A percentile compares a stretch with the other conserved stretches of the same genome.
These are phyloP conservation scores for Rhypophila decipiens DNA, from an alignment of 495 filamentous ascomycete species.

Conservation along the genomic window DNA sequence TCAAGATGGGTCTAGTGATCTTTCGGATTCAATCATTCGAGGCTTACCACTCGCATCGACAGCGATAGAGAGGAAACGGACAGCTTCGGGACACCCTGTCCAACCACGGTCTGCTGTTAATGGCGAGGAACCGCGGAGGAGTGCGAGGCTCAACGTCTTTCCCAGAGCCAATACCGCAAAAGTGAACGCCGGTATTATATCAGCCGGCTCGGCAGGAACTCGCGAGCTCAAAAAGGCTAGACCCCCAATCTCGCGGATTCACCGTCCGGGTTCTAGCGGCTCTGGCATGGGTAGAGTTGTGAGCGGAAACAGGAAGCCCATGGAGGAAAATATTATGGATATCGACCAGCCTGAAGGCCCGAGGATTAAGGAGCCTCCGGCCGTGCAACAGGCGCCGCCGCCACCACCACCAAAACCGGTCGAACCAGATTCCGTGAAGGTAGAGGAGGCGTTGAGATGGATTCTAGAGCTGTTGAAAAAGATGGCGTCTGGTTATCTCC, in stretches of 20 bases:
- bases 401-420: slow-evolving; percentile 36
- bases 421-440: slow-evolving; percentile 46
- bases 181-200: slow-evolving; percentile 56
- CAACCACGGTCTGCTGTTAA: slow-evolving; percentile 46
- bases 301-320: slow-evolving; percentile 73
- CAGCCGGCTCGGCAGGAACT: slow-evolving; percentile 50
- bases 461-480: slow-evolving; percentile 78
- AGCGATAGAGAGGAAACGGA: slow-evolving; percentile 66
- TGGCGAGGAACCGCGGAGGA: slow-evolving; percentile 65
- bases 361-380: slow-evolving; percentile 45
- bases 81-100: slow-evolving; percentile 73
- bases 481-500: slow-evolving; percentile 71
- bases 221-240: slow-evolving; percentile 75
- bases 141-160: slow-evolving; percentile 62
- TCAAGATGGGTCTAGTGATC: slow-evolving; percentile 23
- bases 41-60: slow-evolving; percentile 22
- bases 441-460: slow-evolving; percentile 68
- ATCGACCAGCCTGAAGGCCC: slow-evolving; percentile 47
- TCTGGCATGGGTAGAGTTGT: slow-evolving; percentile 75
- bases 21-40: slow-evolving; percentile 13
- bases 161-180: slow-evolving; percentile 46
- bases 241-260: slow-evolving; percentile 50
- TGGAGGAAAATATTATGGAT: slow-evolving; percentile 59
- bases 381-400: slow-evolving; percentile 15
- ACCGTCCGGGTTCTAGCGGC: slow-evolving; percentile 46